Conservation (phyloP, 768 basidiomycete species). For the Pleurotus pulmonarius region DNA sequence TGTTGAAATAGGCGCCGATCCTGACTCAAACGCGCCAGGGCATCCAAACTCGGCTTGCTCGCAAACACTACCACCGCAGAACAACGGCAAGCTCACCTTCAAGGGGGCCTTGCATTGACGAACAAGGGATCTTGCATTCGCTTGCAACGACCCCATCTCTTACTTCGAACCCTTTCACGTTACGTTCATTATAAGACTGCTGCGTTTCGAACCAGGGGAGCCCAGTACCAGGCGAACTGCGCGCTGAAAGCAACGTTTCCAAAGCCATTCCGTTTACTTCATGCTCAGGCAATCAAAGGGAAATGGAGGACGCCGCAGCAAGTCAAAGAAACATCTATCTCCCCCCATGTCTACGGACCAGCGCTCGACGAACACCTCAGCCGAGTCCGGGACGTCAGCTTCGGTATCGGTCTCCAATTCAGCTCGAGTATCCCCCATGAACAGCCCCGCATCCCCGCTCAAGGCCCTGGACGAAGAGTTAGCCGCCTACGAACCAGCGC, state of each 20-base stretch:
- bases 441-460: not conserved
- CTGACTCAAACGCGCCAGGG: too few species aligned
- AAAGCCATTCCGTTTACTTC: not conserved
- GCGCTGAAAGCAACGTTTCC: not conserved
- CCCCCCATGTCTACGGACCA: not conserved
- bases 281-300: conserved; percentile 5
- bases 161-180: not conserved
- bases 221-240: not conserved
- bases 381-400: not conserved
- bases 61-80: too few species aligned
- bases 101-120: too few species aligned
- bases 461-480: not conserved
- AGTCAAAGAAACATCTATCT: conserved; percentile 1
- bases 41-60: too few species aligned
- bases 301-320: conserved; percentile 2
- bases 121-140: not conserved
- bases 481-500: not conserved
- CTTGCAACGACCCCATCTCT: not conserved
- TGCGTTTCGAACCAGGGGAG: not conserved
- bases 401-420: not conserved
- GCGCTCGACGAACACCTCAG: not conserved
- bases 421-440: not conserved
- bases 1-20: too few species aligned
- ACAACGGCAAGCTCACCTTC: too few species aligned
- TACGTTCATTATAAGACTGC: not conserved